phyloP scores from a whole-genome alignment of 1,284 basidiomycete species.

The Volvariella volvacea region DNA sequence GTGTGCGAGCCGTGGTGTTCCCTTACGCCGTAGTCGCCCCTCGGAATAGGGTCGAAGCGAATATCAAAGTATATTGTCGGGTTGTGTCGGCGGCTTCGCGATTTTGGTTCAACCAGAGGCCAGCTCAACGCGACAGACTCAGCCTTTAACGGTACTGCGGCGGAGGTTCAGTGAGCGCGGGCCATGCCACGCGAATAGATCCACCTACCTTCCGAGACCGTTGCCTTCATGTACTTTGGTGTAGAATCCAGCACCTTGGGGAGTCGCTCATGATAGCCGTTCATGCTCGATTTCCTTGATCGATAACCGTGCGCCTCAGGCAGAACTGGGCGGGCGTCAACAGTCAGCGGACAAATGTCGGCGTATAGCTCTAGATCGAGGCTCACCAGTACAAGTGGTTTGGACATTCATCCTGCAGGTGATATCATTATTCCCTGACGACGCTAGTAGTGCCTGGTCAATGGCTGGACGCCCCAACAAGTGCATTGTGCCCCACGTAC shows the following conservation, averaged over 20 bases:
- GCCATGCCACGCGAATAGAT: background rate
- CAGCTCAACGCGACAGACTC: slow-evolving; percentile 22
- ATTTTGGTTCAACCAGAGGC: slow-evolving; percentile 22
- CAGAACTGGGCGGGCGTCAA: too few species aligned
- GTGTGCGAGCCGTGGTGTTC: slow-evolving; percentile 12
- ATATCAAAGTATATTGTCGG: slow-evolving; percentile 27
- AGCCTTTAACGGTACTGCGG: slow-evolving; percentile 18
- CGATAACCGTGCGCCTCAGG: background rate
- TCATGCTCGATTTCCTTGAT: background rate
- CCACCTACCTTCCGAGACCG: slow-evolving; percentile 18
- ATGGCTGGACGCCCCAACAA: background rate
- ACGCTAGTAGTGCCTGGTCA: background rate
- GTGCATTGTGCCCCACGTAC: slow-evolving; percentile 9
- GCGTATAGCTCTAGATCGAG: too few species aligned
- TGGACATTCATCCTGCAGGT: background rate
- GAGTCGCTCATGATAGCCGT: background rate
- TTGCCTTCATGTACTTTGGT: slow-evolving; percentile 19
- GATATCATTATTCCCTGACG: background rate
- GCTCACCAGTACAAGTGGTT: too few species aligned
- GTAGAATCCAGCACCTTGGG: background rate
- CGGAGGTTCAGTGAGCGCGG: background rate
- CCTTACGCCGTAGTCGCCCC: slow-evolving; percentile 15
- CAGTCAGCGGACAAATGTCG: too few species aligned
- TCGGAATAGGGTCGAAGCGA: slow-evolving; percentile 22
- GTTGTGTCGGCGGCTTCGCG: slow-evolving; percentile 13